Base-by-base conservation (phyloP, 345 rosid genomes). In the Pseudoturritis turrita region DNA sequence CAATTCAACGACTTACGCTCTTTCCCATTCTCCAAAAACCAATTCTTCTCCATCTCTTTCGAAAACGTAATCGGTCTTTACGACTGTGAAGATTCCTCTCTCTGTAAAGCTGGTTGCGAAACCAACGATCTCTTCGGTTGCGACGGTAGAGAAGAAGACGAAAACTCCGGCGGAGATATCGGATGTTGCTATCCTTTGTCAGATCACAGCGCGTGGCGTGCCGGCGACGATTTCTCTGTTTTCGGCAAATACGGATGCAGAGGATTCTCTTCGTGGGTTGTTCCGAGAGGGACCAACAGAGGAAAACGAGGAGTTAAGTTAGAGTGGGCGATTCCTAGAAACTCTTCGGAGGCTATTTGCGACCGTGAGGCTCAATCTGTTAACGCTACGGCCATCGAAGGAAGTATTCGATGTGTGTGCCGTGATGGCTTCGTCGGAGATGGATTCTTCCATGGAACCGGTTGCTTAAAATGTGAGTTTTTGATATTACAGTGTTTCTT, bases 171-270 rank as follows among this genome's bases (percentile, higher is more conserved):
- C 3, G 87, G 83, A 25, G 83, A 87, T 10, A 83, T 85, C 4
- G 83, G 86, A 4, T 92, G 98, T 74, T 92, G 98, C 44, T 92
- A 92, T 56, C 91, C 96, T 12, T 82, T 92, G 14, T 89, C 92
- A 3, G 96, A 92, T 79, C 89, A 73, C 17, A 89, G 82, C 59
- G 67, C 79, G 15, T 88, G 96, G 94, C 82, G 72, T 37, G 45
- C 47, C 9, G 91, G 97, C 4, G 83, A 84, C 6, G 88, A 85
- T 28, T 86, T 92, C 70, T 78, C 90, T 12, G 86, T 71, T 6
- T 92, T 92, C 58, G 76, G 88, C 12, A 86, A 83, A 70, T 92
- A 73, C 19, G 95, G 92, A 13, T 92, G 98, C 83, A 83, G 91
- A 68, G 92, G 98, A 21, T 84, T 88, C 78, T 82, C 96, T 14